A percentile compares a stretch with the other conserved stretches of the same genome.
Evolutionary conservation across 225 moss, liverwort and hornwort species (phyloP).

Genomic region (Straminergon stramineum): DNA sequence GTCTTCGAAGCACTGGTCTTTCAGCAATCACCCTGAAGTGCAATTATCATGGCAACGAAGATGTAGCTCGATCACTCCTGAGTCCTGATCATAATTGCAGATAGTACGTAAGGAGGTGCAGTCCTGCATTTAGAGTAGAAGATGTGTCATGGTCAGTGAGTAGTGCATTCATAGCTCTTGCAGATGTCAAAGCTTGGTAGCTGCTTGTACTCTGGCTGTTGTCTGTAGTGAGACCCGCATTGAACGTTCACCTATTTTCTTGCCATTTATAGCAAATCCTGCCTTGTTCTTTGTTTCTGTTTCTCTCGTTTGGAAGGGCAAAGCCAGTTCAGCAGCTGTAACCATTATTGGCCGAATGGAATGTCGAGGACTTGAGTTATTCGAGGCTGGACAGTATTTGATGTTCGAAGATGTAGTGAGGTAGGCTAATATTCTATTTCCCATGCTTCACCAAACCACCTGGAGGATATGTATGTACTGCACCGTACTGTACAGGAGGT

Average conservation of each 20-base stretch:
- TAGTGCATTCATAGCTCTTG: background rate
- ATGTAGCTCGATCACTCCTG: background rate
- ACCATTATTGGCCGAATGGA: background rate
- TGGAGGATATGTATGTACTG: background rate
- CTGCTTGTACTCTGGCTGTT: background rate
- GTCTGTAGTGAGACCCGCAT: background rate
- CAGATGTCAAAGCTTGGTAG: background rate
- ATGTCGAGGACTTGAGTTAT: background rate
- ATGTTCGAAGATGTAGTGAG: background rate
- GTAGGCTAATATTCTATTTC: background rate
- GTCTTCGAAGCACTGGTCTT: background rate
- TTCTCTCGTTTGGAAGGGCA: background rate
- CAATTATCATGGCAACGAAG: background rate
- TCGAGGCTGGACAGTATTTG: background rate
- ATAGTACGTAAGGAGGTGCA: background rate
- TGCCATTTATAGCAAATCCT: background rate
- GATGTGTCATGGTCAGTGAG: background rate
- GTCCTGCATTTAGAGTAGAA: background rate
- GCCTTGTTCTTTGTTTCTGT: background rate
- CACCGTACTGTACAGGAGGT: background rate
- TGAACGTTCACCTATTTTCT: background rate
- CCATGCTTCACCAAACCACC: background rate
- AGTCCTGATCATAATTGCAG: background rate
- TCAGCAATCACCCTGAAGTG: background rate
- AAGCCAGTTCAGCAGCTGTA: background rate